Conservation (phyloP, 2,329 filamentous ascomycete species). For the Plenodomus lindquistii region DNA sequence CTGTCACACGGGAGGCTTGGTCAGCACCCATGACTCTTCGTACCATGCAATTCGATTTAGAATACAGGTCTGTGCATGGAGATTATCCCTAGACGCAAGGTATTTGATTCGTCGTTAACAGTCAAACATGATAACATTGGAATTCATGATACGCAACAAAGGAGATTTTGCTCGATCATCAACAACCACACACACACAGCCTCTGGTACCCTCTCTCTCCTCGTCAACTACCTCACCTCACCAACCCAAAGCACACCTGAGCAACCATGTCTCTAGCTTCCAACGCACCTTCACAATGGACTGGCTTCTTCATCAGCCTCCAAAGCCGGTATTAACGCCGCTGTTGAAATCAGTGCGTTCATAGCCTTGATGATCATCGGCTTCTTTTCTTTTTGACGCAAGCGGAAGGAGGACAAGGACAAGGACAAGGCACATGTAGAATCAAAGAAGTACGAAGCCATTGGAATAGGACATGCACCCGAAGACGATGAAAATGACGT, state of each 20-base stretch:
- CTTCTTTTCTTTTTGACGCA: conserved; percentile 23
- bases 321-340: conserved; percentile 25
- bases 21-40: neutral
- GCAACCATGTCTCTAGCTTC: conserved; percentile 4
- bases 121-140: too few relatives aligned
- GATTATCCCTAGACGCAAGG: too few relatives aligned
- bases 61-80: too few relatives aligned
- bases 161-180: too few relatives aligned
- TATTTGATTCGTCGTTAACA: too few relatives aligned
- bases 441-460: conserved; percentile 13
- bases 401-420: conserved; percentile 18
- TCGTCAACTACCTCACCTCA: too few relatives aligned
- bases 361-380: conserved; percentile 71
- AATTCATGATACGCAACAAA: too few relatives aligned
- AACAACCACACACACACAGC: too few relatives aligned
- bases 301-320: conserved; percentile 23
- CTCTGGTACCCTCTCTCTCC: too few relatives aligned
- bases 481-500: too few relatives aligned
- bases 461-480: neutral
- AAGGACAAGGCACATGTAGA: neutral
- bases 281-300: conserved; percentile 18
- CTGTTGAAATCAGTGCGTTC: conserved; percentile 15
- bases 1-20: neutral
- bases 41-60: neutral
- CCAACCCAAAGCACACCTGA: too few relatives aligned